These are phyloP conservation scores for Epichloe uncinata DNA, from an alignment of 2,329 filamentous ascomycete genomes.

Conservation along the genomic window DNA sequence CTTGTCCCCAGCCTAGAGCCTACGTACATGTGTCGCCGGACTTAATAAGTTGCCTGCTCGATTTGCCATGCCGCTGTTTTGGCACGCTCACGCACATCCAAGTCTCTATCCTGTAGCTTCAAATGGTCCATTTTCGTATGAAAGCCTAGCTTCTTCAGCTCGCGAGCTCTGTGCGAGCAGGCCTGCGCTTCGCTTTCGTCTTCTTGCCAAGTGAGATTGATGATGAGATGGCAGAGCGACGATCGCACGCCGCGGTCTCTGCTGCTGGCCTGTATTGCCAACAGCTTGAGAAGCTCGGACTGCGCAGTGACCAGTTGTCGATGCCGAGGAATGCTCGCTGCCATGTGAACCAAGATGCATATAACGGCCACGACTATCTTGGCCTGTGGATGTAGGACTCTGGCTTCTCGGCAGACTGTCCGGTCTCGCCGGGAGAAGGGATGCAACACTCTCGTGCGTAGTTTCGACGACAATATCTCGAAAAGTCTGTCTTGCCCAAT, in stretches of 20 bases:
- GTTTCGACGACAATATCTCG: slow-evolving; percentile 65
- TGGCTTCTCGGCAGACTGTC: slow-evolving; percentile 25
- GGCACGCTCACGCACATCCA: slow-evolving; percentile 73
- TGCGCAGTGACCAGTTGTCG: slow-evolving; percentile 67
- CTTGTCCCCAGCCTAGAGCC: background rate
- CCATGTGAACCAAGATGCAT: slow-evolving; percentile 77
- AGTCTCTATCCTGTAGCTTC: slow-evolving; percentile 52
- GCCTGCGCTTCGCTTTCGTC: slow-evolving; percentile 52
- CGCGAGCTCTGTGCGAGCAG: slow-evolving; percentile 51
- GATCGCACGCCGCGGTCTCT: slow-evolving; percentile 60
- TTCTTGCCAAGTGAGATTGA: slow-evolving; percentile 76
- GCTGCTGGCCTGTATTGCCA: slow-evolving; percentile 62
- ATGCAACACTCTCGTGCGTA: slow-evolving; percentile 48
- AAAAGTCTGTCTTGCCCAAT: slow-evolving; percentile 70
- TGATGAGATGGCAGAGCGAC: slow-evolving; percentile 70
- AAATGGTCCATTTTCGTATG: slow-evolving; percentile 50
- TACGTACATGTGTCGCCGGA: background rate
- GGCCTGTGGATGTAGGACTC: slow-evolving; percentile 42
- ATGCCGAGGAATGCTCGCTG: slow-evolving; percentile 66
- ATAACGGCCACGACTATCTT: slow-evolving; percentile 69
- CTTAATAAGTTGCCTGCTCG: slow-evolving; percentile 27
- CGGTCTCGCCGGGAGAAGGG: slow-evolving; percentile 33
- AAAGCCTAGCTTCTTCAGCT: slow-evolving; percentile 61
- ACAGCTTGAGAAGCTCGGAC: slow-evolving; percentile 56
- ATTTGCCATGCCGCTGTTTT: slow-evolving; percentile 69